Base-by-base conservation (phyloP, 768 basidiomycete genomes). In the Ephemerocybe angulata region DNA sequence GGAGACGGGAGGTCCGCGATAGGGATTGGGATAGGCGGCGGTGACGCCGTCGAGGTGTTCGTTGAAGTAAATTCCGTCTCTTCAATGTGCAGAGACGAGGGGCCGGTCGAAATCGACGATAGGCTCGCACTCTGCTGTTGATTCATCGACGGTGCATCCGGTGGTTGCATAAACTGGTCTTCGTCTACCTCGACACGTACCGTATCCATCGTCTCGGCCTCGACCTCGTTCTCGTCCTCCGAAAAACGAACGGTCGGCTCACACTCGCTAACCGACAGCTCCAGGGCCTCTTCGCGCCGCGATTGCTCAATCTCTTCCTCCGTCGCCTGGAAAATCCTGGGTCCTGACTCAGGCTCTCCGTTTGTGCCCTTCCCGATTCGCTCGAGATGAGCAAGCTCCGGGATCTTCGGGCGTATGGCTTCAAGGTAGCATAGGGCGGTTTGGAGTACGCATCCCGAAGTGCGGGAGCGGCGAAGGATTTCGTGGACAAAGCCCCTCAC, bases 371-470 rank as follows among this genome's bases (percentile, higher is more conserved):
- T 64, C 28, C 78, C 78, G 19, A 66, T 61, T 56, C 75, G 76
- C 52, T 87, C 85, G 59, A 76, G 71, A 1, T 60, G 69, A 46
- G 82, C 72, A 10, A 91, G 73, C 43, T 85, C 83, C 1, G 88
- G 84, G 12, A 94, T 71, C 65, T 82, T 86, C 25, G 74, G 65
- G 4, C 90, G 85, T n/a, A 92, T 79, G 3, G 88, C 90, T 68
- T 93, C 90, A 12, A 95, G 73, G 65, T 94, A 95, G 66, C 93
- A 92, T 0, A 93, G 72, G 0, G 93, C 93, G 0, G 91, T 89
- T 66, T 95, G 92, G 7, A 96, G 77, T 3, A 93, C 89, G 41
- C 80, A 83, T 40, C 86, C 88, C 4, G 90, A 88, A 0, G 92
- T 94, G 44, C 90, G 82, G 12, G 90, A 93, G 33, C 93, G 87